phyloP scores from a whole-genome alignment of 1,139 yeast species.

The Debaryomycetaceae sp. region DNA sequence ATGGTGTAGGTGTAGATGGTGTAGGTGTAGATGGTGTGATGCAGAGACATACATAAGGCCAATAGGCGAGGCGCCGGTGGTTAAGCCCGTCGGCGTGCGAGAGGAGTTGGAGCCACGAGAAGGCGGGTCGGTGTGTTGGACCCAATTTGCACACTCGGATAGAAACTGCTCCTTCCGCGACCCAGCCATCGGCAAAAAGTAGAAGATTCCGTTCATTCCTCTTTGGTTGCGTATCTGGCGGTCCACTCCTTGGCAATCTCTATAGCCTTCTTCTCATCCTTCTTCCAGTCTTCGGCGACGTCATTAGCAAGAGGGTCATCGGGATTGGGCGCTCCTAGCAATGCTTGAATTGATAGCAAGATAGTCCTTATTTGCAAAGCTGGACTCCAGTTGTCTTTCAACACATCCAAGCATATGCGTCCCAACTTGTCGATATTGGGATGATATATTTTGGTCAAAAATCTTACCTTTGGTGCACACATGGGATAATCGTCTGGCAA shows the following conservation, averaged over 20 bases:
- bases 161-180: too few species aligned
- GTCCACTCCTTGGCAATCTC: conserved; percentile 91
- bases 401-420: conserved; percentile 89
- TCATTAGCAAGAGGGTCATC: conserved; percentile 98
- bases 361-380: conserved; percentile 96
- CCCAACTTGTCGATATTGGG: conserved; percentile 96
- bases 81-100: neutral
- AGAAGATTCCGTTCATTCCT: neutral
- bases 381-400: conserved; percentile 95
- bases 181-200: too few species aligned
- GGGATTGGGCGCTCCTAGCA: conserved; percentile 94
- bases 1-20: neutral
- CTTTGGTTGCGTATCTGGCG: conserved; percentile 48
- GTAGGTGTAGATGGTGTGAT: neutral
- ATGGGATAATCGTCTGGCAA: conserved; percentile 88
- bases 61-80: neutral
- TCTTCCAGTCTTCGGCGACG: conserved; percentile 96
- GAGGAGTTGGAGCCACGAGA: too few species aligned
- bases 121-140: too few species aligned
- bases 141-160: too few species aligned
- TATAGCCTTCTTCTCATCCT: conserved; percentile 75
- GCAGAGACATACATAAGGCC: neutral
- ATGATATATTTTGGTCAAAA: conserved; percentile 89
- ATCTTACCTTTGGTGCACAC: conserved; percentile 93
- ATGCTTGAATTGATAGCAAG: conserved; percentile 85